phyloP scores from a whole-genome alignment of 2,329 filamentous ascomycete genomes.

The Ophiostoma quercus region DNA sequence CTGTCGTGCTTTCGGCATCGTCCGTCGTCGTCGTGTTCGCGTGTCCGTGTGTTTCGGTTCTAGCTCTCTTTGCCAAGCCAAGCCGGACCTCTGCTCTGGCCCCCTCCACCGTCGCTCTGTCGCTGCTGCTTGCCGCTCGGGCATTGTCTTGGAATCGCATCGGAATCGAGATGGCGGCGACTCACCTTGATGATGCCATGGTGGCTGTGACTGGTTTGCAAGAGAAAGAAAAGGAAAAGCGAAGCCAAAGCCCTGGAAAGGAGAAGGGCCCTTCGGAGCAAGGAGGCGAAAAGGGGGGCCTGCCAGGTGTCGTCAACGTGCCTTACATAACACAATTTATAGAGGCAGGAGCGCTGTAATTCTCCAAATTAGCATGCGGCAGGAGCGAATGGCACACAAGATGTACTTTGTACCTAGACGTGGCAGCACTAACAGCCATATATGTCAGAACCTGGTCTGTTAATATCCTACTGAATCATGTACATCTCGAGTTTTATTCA shows the following conservation, averaged over 20 bases:
- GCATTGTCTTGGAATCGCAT: neutral
- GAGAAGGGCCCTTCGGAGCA: neutral
- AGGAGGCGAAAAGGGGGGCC: slow-evolving; percentile 19
- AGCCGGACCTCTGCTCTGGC: neutral
- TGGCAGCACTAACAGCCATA: neutral
- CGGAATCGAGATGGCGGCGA: neutral
- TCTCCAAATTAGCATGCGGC: neutral
- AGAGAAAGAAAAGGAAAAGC: neutral
- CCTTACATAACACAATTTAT: neutral
- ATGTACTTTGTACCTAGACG: neutral
- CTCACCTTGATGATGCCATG: slow-evolving; percentile 28
- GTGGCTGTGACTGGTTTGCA: slow-evolving; percentile 9
- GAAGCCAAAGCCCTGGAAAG: neutral
- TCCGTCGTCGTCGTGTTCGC: neutral
- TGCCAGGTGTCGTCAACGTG: slow-evolving; percentile 22
- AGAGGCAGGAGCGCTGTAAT: slow-evolving; percentile 11
- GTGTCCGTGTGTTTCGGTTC: neutral
- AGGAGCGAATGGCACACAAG: slow-evolving; percentile 5
- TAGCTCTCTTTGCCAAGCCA: slow-evolving; percentile 11
- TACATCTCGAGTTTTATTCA: neutral
- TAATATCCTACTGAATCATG: neutral
- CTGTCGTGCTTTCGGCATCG: neutral
- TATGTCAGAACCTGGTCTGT: slow-evolving; percentile 8
- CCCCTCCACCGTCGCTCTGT: neutral
- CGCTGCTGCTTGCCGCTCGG: slow-evolving; percentile 15